Conservation (phyloP, 2,329 filamentous ascomycete species). For the Achaetomium macrosporum region DNA sequence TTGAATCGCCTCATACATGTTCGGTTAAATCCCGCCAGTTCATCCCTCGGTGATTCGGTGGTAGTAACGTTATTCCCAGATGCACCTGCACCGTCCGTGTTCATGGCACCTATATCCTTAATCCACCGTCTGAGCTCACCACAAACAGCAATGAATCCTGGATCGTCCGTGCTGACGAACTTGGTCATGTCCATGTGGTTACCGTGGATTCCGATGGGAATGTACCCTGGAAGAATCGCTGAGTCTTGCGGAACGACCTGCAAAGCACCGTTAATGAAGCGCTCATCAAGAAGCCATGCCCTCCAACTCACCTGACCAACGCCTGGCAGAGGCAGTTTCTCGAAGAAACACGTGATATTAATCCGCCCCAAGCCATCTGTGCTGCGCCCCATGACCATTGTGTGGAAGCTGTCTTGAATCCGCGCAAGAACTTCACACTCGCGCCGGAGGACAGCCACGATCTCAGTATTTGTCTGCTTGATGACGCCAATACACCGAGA, state of each 20-base stretch:
- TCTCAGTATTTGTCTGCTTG: conserved; percentile 27
- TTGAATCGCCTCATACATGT: no score
- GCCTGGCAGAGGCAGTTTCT: conserved; percentile 15
- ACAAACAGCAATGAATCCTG: conserved; percentile 23
- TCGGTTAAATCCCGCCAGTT: no score
- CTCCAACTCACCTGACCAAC: conserved; percentile 21
- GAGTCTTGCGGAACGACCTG: conserved; percentile 29
- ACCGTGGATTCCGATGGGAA: conserved; percentile 26
- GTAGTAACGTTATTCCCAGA: no score
- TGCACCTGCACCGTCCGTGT: no score
- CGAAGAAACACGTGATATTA: conserved; percentile 4
- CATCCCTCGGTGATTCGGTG: no score
- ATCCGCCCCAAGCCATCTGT: background rate
- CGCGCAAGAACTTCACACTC: conserved; percentile 25
- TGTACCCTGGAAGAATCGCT: conserved; percentile 29
- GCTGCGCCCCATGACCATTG: background rate
- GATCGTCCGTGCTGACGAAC: conserved; percentile 21
- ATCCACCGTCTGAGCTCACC: conserved; percentile 24
- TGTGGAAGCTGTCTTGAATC: conserved; percentile 5
- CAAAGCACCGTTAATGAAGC: background rate
- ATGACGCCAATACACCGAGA: conserved; percentile 24
- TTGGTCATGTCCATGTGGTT: conserved; percentile 27
- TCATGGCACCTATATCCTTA: conserved; percentile 1
- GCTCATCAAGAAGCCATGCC: background rate
- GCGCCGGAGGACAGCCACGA: conserved; percentile 22